Conservation (phyloP, 352 stramenopile genomes). For the Pilasporangium apinafurcum region DNA sequence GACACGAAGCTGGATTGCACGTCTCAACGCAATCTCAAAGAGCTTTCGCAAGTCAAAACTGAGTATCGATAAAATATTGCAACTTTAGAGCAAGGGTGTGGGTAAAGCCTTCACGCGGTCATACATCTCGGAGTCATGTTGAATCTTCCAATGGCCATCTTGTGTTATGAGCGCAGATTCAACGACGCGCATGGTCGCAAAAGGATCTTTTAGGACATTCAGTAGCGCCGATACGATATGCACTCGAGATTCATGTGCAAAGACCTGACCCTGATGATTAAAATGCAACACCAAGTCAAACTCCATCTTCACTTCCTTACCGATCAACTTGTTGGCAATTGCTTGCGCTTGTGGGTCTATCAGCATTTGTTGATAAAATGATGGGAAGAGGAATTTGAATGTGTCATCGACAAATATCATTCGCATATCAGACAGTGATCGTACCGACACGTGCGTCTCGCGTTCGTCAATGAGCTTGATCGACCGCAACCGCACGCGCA, state of each 20-base stretch:
- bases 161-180: conserved; percentile 26
- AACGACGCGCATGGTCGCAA: conserved; percentile 20
- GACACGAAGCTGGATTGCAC: too few relatives aligned
- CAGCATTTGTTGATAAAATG: conserved; percentile 24
- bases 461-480: conserved; percentile 26
- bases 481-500: conserved; percentile 16
- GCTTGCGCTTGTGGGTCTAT: conserved; percentile 5
- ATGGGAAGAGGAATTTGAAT: conserved; percentile 39
- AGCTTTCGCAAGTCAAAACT: too few relatives aligned
- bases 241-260: conserved; percentile 29
- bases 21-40: too few relatives aligned
- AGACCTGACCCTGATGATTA: conserved; percentile 16
- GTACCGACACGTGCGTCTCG: conserved; percentile 27
- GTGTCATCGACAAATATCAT: conserved; percentile 34
- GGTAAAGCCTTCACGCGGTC: conserved; percentile 12
- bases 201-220: conserved; percentile 22
- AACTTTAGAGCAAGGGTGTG: conserved; percentile 16
- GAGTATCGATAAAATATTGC: too few relatives aligned
- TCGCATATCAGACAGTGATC: conserved; percentile 20
- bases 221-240: conserved; percentile 40
- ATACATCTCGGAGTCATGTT: conserved; percentile 7
- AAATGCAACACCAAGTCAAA: conserved; percentile 29
- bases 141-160: conserved; percentile 31
- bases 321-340: conserved; percentile 17
- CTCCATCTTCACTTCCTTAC: conserved; percentile 16